A percentile compares a stretch with the other conserved stretches of the same genome.
Conservation (phyloP, 2,329 filamentous ascomycete genomes). For the Septoria linicola region DNA sequence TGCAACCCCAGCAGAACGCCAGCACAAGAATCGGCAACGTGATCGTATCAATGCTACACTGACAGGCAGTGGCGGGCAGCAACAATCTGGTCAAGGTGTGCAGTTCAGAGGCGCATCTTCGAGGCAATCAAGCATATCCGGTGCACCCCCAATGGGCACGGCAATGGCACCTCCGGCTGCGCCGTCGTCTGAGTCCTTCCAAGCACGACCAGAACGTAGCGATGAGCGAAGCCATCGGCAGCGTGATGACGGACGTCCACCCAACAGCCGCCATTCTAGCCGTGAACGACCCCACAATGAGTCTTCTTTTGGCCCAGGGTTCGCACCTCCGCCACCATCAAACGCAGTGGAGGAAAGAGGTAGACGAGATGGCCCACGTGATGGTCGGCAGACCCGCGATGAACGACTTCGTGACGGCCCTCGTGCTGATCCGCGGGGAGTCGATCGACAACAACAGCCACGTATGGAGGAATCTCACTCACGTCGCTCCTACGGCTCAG, state of each 20-base stretch:
- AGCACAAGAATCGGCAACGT: constrained; percentile 28
- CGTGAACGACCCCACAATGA: constrained; percentile 30
- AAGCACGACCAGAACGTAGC: constrained; percentile 21
- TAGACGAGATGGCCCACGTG: constrained; percentile 25
- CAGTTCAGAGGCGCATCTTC: constrained; percentile 37
- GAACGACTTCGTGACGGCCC: constrained; percentile 20
- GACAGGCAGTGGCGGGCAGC: constrained; percentile 21
- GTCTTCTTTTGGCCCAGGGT: constrained; percentile 8
- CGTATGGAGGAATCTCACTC: constrained; percentile 23
- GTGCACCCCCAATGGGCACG: constrained; percentile 20
- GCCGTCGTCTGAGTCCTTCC: constrained; percentile 27
- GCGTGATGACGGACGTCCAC: constrained; percentile 32
- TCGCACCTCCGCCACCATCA: constrained; percentile 24
- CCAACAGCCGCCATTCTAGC: constrained; percentile 32
- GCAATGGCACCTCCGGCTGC: constrained; percentile 27
- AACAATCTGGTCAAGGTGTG: constrained; percentile 27
- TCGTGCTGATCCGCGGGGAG: constrained; percentile 18
- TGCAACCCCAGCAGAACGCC: constrained; percentile 26
- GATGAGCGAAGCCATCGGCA: constrained; percentile 25
- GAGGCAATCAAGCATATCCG: constrained; percentile 28
- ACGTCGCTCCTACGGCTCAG: constrained; percentile 20
- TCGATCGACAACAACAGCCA: constrained; percentile 1
- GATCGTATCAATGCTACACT: constrained; percentile 33
- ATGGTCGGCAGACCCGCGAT: constrained; percentile 30
- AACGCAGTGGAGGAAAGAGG: constrained; percentile 29